A percentile compares a stretch with the other conserved stretches of the same genome.
Conservation (phyloP, 2,329 filamentous ascomycete genomes). For the Fusarium sp. region DNA sequence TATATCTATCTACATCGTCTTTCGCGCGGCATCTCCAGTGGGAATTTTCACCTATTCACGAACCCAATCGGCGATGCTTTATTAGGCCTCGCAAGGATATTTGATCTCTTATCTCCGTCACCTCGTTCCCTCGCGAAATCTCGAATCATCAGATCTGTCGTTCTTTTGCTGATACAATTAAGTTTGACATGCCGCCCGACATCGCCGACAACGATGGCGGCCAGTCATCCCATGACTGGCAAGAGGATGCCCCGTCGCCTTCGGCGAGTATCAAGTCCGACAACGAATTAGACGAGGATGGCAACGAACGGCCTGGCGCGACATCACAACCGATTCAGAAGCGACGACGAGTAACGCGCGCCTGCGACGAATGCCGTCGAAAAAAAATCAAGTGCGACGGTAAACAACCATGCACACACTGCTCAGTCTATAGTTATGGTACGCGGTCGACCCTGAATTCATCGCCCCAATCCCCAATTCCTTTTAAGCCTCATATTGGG, state of each 20-base stretch:
- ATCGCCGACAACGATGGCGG: slow-evolving; percentile 63
- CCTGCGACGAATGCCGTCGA: slow-evolving; percentile 85
- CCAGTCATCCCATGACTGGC: slow-evolving; percentile 56
- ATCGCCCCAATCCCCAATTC: slow-evolving; percentile 2
- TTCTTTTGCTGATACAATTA: slow-evolving; percentile 42
- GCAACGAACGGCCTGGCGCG: slow-evolving; percentile 51
- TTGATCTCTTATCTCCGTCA: slow-evolving; percentile 23
- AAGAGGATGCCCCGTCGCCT: slow-evolving; percentile 57
- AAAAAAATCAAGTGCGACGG: slow-evolving; percentile 93
- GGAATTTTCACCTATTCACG: slow-evolving; percentile 6
- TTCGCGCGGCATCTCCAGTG: neutral
- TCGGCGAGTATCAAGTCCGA: slow-evolving; percentile 62
- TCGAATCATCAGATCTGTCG: slow-evolving; percentile 21
- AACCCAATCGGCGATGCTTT: slow-evolving; percentile 23
- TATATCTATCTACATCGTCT: neutral
- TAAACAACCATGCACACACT: slow-evolving; percentile 93
- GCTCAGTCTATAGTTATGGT: slow-evolving; percentile 99
- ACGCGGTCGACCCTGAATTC: slow-evolving; percentile 47
- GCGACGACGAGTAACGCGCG: slow-evolving; percentile 82
- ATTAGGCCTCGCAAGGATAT: slow-evolving; percentile 19
- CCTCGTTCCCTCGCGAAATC: slow-evolving; percentile 21
- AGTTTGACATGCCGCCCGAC: slow-evolving; percentile 55
- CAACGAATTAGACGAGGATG: slow-evolving; percentile 59
- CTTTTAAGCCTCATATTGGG: slow-evolving; percentile 5
- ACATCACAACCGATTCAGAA: slow-evolving; percentile 78